Conservation (phyloP, 1,284 basidiomycete species). For the Apiotrichum akiyoshidainum region DNA sequence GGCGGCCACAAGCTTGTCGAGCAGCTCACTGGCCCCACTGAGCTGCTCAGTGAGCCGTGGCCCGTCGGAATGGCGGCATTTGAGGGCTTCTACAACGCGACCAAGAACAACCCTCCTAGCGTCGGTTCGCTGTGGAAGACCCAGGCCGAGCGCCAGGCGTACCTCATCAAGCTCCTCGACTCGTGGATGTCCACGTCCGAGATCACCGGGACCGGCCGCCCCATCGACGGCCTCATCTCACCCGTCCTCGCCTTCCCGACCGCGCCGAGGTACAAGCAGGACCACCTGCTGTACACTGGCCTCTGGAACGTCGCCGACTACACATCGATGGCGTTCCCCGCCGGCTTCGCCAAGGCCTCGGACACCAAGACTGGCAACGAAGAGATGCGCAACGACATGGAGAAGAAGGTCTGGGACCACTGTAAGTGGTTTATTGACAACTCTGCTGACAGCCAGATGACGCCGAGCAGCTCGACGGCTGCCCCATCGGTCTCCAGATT, state of each 20-base stretch:
- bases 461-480: constrained; percentile 57
- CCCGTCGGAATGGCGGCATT: background rate
- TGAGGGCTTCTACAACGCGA: background rate
- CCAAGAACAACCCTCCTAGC: background rate
- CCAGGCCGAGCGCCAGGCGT: constrained; percentile 7
- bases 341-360: constrained; percentile 56
- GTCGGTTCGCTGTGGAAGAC: constrained; percentile 8
- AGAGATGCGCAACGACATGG: constrained; percentile 54
- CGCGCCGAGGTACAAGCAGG: background rate
- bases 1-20: constrained; percentile 2
- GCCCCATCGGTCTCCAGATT: constrained; percentile 64
- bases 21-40: background rate
- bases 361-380: constrained; percentile 44
- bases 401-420: constrained; percentile 55
- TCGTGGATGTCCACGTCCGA: constrained; percentile 3
- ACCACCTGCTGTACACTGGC: constrained; percentile 1
- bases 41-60: constrained; percentile 14
- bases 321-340: constrained; percentile 61
- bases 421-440: constrained; percentile 52
- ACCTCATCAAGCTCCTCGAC: constrained; percentile 2
- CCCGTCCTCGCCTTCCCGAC: constrained; percentile 7
- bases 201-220: background rate
- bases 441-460: constrained; percentile 53
- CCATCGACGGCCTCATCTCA: constrained; percentile 10
- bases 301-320: constrained; percentile 54